phyloP scores from a whole-genome alignment of 164 flowering plant species.

The Stephania cephalantha region DNA sequence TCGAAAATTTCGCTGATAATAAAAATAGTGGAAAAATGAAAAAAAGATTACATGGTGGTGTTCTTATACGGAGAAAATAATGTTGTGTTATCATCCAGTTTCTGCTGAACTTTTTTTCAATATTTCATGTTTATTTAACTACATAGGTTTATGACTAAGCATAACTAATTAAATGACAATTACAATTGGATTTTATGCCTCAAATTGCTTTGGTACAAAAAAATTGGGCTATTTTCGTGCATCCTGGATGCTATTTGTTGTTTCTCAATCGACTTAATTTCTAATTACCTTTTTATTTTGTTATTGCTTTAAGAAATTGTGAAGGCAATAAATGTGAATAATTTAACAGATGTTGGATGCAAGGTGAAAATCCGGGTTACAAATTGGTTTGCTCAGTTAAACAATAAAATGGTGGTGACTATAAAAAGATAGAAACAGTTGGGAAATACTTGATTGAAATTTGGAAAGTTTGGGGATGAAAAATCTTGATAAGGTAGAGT shows the following conservation, averaged over 20 bases:
- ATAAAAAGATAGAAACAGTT: constrained; percentile 71
- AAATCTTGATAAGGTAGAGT: constrained; percentile 70
- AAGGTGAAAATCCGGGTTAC: constrained; percentile 90
- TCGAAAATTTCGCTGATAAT: too few species aligned
- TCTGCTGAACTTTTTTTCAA: too few species aligned
- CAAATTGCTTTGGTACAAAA: neutral
- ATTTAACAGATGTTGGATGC: constrained; percentile 74
- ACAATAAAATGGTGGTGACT: constrained; percentile 95
- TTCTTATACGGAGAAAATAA: neutral
- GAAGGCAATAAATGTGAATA: constrained; percentile 88
- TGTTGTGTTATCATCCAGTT: neutral
- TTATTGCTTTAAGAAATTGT: constrained; percentile 61
- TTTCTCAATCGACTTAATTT: neutral
- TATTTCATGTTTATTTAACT: neutral
- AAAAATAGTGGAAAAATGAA: neutral
- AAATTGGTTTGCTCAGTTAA: constrained; percentile 96
- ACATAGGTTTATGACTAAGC: neutral
- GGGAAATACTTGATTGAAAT: constrained; percentile 84
- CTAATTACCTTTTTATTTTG: neutral
- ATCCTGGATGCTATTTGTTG: neutral
- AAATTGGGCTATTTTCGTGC: neutral
- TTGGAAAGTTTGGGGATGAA: constrained; percentile 89
- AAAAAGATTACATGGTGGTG: neutral
- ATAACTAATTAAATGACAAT: neutral
- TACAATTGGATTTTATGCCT: neutral